Evolutionary conservation across 768 basidiomycete species (phyloP), one percentile per base, ranked within the genome.

Genomic region (Kwoniella bestiolae): DNA sequence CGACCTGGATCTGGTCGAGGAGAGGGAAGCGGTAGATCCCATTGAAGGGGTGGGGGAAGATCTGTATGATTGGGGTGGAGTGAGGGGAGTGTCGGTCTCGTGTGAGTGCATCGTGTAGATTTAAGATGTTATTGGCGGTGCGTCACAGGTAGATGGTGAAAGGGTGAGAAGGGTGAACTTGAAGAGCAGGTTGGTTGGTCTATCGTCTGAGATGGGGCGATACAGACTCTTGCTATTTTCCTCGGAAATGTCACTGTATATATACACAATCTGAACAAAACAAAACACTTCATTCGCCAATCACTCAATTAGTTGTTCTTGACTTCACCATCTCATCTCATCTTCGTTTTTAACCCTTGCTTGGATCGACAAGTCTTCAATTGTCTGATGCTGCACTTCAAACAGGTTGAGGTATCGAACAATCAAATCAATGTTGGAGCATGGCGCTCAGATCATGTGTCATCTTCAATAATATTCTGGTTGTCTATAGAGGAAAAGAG

Each of bases 181-280:
- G 8, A 14, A 21, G 32, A 4, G 28, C 25, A 11, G 16, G 23
- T 45, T 59, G 3, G 21, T 34, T 59, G 38, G 57, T 46, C 11
- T 45, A 47, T 46, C 28, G 53, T 45, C 5, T 55, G 16, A 6
- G 18, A 14, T 35, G 26, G 31, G 21, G 38, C 38, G 38, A 14
- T 41, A 18, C 3, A 41, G 38, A 14, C 12, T 41, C 38, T 11
- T 41, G 18, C 5, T 41, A 3, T 3, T 8, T 41, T 41, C 38
- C 18, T 41, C n/a, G 0, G 29, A 53, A 14, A 56, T 56, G 21
- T 21, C 35, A n/a, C 5, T 44, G 56, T 45, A 41, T 44, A 26
- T 57, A 57, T 57, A 57, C 56, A 25, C 45, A 45, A 60, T n/a
- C 21, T n/a, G 45, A 59, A 44, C 38, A 38, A 59, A 29, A 47